Conservation (phyloP, 1,139 yeast species). For the Geotrichum macrosporum region DNA sequence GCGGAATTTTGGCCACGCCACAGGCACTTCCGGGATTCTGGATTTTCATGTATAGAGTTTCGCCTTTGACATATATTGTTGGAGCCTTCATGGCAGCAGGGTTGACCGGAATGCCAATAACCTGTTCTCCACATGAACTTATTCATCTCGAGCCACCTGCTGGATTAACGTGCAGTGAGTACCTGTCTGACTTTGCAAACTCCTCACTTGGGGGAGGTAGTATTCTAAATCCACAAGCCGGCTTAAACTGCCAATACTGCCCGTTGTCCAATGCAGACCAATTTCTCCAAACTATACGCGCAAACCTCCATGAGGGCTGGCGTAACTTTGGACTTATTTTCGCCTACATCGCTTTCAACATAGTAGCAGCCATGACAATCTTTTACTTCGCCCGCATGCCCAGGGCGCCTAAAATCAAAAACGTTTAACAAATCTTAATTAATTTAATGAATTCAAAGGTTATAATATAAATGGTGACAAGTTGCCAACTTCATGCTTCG, state of each 20-base stretch:
- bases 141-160: conserved; percentile 52
- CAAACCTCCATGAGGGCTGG: conserved; percentile 50
- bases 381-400: conserved; percentile 39
- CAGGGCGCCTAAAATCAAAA: conserved; percentile 15
- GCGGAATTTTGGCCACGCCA: conserved; percentile 61
- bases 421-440: no score
- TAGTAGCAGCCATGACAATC: conserved; percentile 42
- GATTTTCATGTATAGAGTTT: conserved; percentile 60
- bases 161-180: conserved; percentile 57
- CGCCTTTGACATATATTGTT: conserved; percentile 63
- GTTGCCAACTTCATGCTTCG: conserved; percentile 1
- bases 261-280: conserved; percentile 50
- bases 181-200: conserved; percentile 39
- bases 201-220: conserved; percentile 52
- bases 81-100: conserved; percentile 50
- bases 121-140: conserved; percentile 49
- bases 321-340: conserved; percentile 53
- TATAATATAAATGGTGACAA: no score
- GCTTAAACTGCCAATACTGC: conserved; percentile 56
- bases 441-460: no score
- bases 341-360: conserved; percentile 46
- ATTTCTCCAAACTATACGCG: conserved; percentile 45
- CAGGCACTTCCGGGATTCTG: conserved; percentile 57
- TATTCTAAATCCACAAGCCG: conserved; percentile 48
- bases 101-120: conserved; percentile 51